phyloP scores from a whole-genome alignment of 2,329 filamentous ascomycete genomes.

The Cyclaneusma minus region DNA sequence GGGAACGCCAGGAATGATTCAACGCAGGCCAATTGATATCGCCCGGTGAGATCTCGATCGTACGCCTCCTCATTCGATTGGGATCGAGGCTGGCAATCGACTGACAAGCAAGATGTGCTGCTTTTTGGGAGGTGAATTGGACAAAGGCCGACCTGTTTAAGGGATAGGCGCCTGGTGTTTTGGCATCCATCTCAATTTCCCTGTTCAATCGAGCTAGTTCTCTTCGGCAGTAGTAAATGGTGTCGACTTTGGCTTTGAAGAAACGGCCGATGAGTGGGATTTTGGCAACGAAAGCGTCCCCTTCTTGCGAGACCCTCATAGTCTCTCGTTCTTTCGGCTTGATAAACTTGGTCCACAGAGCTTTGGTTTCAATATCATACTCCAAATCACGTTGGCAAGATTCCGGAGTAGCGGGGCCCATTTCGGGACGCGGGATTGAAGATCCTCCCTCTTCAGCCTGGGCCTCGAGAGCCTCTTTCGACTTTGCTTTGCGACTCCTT shows the following conservation, averaged over 20 bases:
- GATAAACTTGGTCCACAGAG: slow-evolving; percentile 12
- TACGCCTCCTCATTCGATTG: slow-evolving; percentile 10
- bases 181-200: slow-evolving; percentile 11
- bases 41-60: slow-evolving; percentile 13
- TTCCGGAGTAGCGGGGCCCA: slow-evolving; percentile 7
- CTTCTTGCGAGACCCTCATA: slow-evolving; percentile 11
- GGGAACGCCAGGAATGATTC: slow-evolving; percentile 8
- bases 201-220: slow-evolving; percentile 13
- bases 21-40: slow-evolving; percentile 12
- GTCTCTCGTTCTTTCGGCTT: slow-evolving; percentile 9
- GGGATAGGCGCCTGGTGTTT: slow-evolving; percentile 10
- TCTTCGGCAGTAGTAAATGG: slow-evolving; percentile 13
- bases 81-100: slow-evolving; percentile 10
- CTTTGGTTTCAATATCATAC: slow-evolving; percentile 10
- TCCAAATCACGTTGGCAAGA: slow-evolving; percentile 8
- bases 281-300: slow-evolving; percentile 7
- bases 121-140: slow-evolving; percentile 13
- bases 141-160: slow-evolving; percentile 12
- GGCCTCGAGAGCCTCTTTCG: slow-evolving; percentile 3
- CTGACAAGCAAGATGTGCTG: slow-evolving; percentile 12
- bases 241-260: slow-evolving; percentile 11
- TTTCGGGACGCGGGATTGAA: slow-evolving; percentile 6
- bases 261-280: slow-evolving; percentile 12
- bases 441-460: slow-evolving; percentile 5
- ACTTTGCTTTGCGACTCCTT: slow-evolving; percentile 5